Base-by-base conservation (phyloP, 768 basidiomycete genomes). In the Mrakia hoshinonis region DNA sequence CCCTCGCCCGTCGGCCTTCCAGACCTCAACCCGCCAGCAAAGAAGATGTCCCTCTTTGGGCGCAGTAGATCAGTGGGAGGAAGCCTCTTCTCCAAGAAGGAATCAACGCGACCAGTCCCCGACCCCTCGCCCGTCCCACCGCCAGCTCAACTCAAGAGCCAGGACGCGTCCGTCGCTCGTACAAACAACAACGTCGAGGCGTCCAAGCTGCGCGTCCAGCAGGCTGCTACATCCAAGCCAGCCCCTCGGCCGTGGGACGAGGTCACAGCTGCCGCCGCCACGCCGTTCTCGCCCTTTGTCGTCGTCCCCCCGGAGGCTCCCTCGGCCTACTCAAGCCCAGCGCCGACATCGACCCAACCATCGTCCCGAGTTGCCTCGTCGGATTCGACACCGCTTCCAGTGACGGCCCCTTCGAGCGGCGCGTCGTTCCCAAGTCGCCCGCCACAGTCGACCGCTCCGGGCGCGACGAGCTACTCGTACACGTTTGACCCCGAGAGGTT, bases 201-300 rank as follows among this genome's bases (percentile, higher is more conserved):
- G 43, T 43, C 43, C 43, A 43, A 43, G 15, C 43, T 43, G 15
- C 43, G 43, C 15, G 6, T 43, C 6, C 43, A 43, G 43, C 43
- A 43, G 43, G 36, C 18, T 22, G 22, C 58, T 10, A 22, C 31
- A 22, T 36, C 58, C 34, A 36, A 36, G 34, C 5, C 36, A 22
- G 34, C n/a, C 11, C 58, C 58, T 34, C 31, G 58, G 4, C 58
- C 58, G 22, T 61, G 58, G 58, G 58, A 61, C 36, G 31, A 61
- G 31, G 43, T 43, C 43, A 43, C 43, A 7, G 34, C 58, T 29
- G 15, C 58, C 31, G 58, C 31, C 11, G 13, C 58, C 36, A 38
- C 34, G 31, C 58, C 58, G 20, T 22, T 34, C 36, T 61, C 58
- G 20, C 34, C 58, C 22, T 61, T 38, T 36, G 36, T 38, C 34